These are phyloP conservation scores for Cymodocea nodosa DNA, from an alignment of 116 monocot species.

Conservation along the genomic window DNA sequence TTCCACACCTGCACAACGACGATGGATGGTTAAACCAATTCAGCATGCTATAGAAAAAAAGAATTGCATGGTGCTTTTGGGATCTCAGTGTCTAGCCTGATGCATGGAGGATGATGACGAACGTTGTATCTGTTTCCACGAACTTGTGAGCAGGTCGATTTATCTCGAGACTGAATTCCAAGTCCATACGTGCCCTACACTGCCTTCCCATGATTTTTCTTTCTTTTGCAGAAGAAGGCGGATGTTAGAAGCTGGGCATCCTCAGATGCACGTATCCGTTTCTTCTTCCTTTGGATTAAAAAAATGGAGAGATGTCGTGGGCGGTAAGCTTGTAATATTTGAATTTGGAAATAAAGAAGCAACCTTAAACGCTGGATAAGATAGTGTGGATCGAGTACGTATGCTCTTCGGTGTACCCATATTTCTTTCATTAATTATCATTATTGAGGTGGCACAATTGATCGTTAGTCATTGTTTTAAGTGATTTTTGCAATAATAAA, in stretches of 20 bases:
- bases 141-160: neutral
- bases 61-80: too few relatives aligned
- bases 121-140: neutral
- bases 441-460: too few relatives aligned
- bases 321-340: too few relatives aligned
- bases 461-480: too few relatives aligned
- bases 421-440: too few relatives aligned
- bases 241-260: neutral
- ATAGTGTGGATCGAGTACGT: too few relatives aligned
- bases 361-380: too few relatives aligned
- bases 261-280: slow-evolving; percentile 1
- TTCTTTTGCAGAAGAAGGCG: neutral
- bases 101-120: slow-evolving; percentile 3
- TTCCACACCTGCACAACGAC: neutral
- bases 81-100: neutral
- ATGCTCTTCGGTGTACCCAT: too few relatives aligned
- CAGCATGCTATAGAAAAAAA: neutral
- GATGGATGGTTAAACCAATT: neutral
- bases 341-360: too few relatives aligned
- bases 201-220: neutral
- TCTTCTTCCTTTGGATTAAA: neutral
- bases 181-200: neutral
- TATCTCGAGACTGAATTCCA: slow-evolving; percentile 2
- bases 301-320: too few relatives aligned
- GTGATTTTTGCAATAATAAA: too few relatives aligned